Percentiles rank a stretch among this genome's conserved stretches.
Evolutionary conservation across 2,329 filamentous ascomycete species (phyloP).

Genomic region (Penicillium sp.): DNA sequence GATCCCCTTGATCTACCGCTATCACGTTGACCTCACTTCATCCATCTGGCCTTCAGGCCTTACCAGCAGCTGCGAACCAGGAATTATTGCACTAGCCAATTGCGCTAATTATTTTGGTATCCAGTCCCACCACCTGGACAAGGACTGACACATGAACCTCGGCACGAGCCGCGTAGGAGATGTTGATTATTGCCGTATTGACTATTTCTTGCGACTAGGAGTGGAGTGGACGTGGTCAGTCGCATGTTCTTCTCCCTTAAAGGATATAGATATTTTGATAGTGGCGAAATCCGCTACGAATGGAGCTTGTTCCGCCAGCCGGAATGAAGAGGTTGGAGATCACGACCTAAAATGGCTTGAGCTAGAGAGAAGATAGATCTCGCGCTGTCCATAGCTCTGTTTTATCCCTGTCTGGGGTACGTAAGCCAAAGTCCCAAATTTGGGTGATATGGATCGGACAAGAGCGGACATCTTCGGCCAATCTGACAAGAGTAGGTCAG

Average conservation of each 20-base stretch:
- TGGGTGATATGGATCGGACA: not conserved
- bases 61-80: not conserved
- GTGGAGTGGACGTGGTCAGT: not conserved
- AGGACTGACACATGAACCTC: not conserved
- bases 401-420: not conserved
- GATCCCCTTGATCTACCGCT: not conserved
- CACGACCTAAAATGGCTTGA: not conserved
- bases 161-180: not conserved
- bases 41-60: not conserved
- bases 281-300: not conserved
- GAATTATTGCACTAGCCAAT: not conserved
- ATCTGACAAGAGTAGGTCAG: no score
- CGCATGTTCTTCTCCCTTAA: not conserved
- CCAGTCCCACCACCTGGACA: not conserved
- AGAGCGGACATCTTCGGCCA: no score
- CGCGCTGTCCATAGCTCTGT: not conserved
- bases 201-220: not conserved
- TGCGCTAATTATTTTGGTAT: not conserved
- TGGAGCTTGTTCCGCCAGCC: not conserved
- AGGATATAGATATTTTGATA: not conserved
- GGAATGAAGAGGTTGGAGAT: not conserved
- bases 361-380: not conserved
- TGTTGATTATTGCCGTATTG: not conserved
- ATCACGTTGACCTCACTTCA: not conserved
- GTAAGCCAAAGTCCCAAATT: not conserved